Conservation (phyloP, 768 basidiomycete species). For the Sporobolomyces phaffii region DNA sequence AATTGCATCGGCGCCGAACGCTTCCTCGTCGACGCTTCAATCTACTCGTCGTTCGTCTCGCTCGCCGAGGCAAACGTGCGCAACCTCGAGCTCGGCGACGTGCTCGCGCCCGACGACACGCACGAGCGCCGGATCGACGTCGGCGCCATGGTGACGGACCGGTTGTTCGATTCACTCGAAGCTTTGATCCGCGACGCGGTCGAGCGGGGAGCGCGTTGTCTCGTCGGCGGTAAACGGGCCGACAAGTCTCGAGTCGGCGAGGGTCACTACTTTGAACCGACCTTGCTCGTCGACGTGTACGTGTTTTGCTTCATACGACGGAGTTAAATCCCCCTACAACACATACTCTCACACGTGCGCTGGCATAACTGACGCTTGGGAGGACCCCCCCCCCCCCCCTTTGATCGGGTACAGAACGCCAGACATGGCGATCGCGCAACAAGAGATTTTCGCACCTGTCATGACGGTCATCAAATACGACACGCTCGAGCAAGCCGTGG, state of each 20-base stretch:
- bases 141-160: constrained; percentile 75
- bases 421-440: constrained; percentile 32
- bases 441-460: constrained; percentile 69
- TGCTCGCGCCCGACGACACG: constrained; percentile 9
- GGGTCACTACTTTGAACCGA: constrained; percentile 80
- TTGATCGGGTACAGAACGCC: constrained; percentile 12
- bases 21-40: constrained; percentile 70
- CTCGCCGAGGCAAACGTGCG: constrained; percentile 49
- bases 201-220: constrained; percentile 60
- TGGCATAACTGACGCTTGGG: no score
- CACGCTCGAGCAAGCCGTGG: constrained; percentile 73
- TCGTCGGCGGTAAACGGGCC: constrained; percentile 63
- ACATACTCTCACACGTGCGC: no score
- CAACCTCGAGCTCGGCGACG: constrained; percentile 42
- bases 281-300: constrained; percentile 71
- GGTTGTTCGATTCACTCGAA: constrained; percentile 65
- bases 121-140: constrained; percentile 53
- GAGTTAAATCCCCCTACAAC: no score
- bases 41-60: constrained; percentile 68
- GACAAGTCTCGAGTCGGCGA: constrained; percentile 60
- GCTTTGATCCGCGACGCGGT: constrained; percentile 60
- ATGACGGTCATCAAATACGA: constrained; percentile 80
- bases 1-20: constrained; percentile 97
- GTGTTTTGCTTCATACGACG: background rate
- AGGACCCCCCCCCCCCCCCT: background rate